Base-by-base conservation (phyloP, 2,329 filamentous ascomycete genomes). In the Colletotrichum viniferum region DNA sequence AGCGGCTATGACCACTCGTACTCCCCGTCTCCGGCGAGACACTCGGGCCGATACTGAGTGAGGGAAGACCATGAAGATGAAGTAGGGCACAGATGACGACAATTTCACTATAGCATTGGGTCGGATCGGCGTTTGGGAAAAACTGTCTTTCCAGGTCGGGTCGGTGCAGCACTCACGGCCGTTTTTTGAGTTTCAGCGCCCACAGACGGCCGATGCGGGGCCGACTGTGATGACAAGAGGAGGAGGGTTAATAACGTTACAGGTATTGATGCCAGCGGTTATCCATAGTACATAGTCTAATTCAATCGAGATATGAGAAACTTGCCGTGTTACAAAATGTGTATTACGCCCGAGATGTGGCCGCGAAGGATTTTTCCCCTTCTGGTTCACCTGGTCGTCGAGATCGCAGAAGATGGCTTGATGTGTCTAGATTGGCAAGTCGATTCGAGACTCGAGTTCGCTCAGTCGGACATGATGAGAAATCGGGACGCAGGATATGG, bases 1-100 rank as follows among this genome's bases (percentile, higher is more conserved):
- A 89, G 87, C 77, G 83, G 85, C 8, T 91, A 88, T 81, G 90
- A 92, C 71, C 84, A 88, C 79, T 84, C 88, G 7, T 89, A 88
- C 80, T 88, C 88, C 36, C 87, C 86, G 36, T 77, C 82, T 67
- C 77, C 84, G 21, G 81, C 82, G 38, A 84, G 88, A 34, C 87
- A 86, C 80, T 89, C 88, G 67, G 77, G 82, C 70, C 87, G 88
- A 78, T 89, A 89, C 80, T 88, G 30, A 69, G n/a, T 13, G n/a
- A 48, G 34, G 5, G 30, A 8, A 58, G 52, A 16, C 43, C 7
- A 52, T 4, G n/a, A 52, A 52, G 48, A 24, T 28, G 21, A 38
- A 21, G 30, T 14, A 28, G 4, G 52, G 55, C 9, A 26, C 28
- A 34, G 58, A 73, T 69, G 56, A 69, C 14, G 55, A 67, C 62